A percentile compares a stretch with the other conserved stretches of the same genome.
Conservation (phyloP, 805 yeast species). For the Saturnispora sekii region DNA sequence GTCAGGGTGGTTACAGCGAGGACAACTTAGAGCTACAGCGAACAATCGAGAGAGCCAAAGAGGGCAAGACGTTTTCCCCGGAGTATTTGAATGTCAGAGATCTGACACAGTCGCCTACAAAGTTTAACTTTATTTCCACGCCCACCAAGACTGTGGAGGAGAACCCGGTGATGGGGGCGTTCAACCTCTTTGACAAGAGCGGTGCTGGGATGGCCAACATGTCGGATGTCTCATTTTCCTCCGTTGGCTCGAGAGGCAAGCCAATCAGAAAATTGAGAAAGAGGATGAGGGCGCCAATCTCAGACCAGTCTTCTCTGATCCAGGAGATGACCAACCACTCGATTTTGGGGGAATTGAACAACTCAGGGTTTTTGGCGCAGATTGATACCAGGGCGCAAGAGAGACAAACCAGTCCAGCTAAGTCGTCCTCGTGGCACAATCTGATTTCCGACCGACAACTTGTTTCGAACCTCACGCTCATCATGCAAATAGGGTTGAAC, state of each 20-base stretch:
- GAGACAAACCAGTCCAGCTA: not conserved
- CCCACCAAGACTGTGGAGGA: constrained; percentile 15
- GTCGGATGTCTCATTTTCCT: constrained; percentile 6
- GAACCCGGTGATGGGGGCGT: constrained; percentile 24
- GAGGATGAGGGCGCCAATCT: constrained; percentile 9
- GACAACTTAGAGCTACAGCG: constrained; percentile 12
- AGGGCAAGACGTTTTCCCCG: constrained; percentile 21
- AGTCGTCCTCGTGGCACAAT: constrained; percentile 1
- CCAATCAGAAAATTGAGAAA: constrained; percentile 14
- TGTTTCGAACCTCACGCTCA: constrained; percentile 18
- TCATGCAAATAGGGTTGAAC: constrained; percentile 22
- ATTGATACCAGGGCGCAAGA: not conserved
- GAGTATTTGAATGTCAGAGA: constrained; percentile 10
- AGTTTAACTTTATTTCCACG: constrained; percentile 11
- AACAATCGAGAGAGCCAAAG: constrained; percentile 19
- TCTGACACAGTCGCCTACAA: no score
- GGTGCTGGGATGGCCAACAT: not conserved
- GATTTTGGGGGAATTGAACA: not conserved
- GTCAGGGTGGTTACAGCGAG: not conserved
- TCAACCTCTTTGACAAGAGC: constrained; percentile 20
- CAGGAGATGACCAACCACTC: constrained; percentile 2
- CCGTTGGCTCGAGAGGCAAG: constrained; percentile 5
- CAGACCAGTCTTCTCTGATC: not conserved
- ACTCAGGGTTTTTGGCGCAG: not conserved
- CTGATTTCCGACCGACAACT: constrained; percentile 22